phyloP scores from a whole-genome alignment of 176 grass and related monocot species.

The Bromus sterilis region DNA sequence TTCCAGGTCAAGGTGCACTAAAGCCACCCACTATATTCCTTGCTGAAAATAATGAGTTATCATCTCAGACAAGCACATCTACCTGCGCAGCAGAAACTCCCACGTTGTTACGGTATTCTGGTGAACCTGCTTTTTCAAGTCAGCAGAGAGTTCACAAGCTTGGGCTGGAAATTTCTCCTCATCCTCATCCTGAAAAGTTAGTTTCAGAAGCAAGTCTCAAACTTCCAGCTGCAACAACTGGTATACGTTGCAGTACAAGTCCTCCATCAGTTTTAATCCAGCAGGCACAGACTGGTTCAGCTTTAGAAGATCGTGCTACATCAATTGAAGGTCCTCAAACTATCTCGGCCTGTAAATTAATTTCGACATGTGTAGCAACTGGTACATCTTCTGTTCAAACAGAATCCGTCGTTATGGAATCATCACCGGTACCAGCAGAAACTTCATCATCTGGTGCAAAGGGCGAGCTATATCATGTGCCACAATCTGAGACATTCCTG shows the following conservation, averaged over 20 bases:
- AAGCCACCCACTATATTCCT: not conserved
- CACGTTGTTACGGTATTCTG: not conserved
- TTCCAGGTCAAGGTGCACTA: conserved; percentile 20
- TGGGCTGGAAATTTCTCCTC: conserved; percentile 5
- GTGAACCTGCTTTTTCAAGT: conserved; percentile 7
- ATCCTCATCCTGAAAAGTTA: not conserved
- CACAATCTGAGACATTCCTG: not conserved
- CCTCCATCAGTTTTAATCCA: conserved; percentile 7
- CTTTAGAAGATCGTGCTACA: conserved; percentile 14
- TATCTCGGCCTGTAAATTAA: not conserved
- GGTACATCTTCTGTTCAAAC: conserved; percentile 4
- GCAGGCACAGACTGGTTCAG: conserved; percentile 1
- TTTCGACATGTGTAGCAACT: not conserved
- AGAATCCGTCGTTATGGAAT: conserved; percentile 10
- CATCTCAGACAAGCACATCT: not conserved
- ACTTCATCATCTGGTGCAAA: conserved; percentile 1
- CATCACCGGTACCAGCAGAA: conserved; percentile 3
- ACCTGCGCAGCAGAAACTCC: not conserved
- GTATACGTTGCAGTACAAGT: not conserved
- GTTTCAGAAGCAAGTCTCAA: conserved; percentile 10
- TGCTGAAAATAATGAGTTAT: conserved; percentile 23
- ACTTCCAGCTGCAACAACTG: conserved; percentile 1
- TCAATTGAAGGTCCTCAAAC: conserved; percentile 7
- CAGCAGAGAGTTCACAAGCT: not conserved
- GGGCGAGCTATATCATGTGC: not conserved